Base-by-base conservation (phyloP, 2,329 filamentous ascomycete species). In the Drechslerella dactyloides region DNA sequence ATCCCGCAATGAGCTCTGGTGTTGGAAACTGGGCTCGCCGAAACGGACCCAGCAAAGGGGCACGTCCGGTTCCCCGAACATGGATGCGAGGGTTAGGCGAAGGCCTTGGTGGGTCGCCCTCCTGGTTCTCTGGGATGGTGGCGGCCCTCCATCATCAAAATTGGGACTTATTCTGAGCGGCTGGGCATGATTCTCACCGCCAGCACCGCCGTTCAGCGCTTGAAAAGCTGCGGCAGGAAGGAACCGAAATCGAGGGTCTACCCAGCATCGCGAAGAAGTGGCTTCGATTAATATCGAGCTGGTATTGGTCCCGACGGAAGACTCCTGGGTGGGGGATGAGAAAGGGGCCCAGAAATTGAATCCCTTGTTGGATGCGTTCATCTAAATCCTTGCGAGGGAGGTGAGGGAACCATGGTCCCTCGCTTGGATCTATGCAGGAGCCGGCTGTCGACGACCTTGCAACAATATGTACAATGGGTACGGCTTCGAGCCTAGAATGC, bases 11-110 rank as follows among this genome's bases (percentile, higher is more conserved):
- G 30, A 42, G 54, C 30, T 21, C 40, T 48, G 52, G 44, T 56
- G 53, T 30, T 27, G 23, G 44, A 10, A 54, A 53, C 58, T 62
- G 58, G 50, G 58, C 58, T 62, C 59, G 52, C 51, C 66, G 59
- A 70, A 70, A 62, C 57, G 40, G 66, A 70, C 66, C 66, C 66
- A 70, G 61, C 66, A 64, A 64, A 70, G 66, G 66, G 66, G 66
- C 63, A 64, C 61, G 59, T 63, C 66, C 66, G 66, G 59, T 70
- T 70, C 66, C 66, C 66, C 66, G 66, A 37, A 46, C 66, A 70
- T 64, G 66, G 66, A 52, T 70, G n/a, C 8, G 44, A 30, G 17
- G 10, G 54, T 46, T 62, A 70, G 55, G 66, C 66, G 66, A 70
- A 51, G 42, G 40, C 59, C 40, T 53, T 30, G 54, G 58, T 70